A percentile compares a stretch with the other conserved stretches of the same genome.
Evolutionary conservation across 768 basidiomycete species (phyloP).

Genomic region (Termitomyces sp.): DNA sequence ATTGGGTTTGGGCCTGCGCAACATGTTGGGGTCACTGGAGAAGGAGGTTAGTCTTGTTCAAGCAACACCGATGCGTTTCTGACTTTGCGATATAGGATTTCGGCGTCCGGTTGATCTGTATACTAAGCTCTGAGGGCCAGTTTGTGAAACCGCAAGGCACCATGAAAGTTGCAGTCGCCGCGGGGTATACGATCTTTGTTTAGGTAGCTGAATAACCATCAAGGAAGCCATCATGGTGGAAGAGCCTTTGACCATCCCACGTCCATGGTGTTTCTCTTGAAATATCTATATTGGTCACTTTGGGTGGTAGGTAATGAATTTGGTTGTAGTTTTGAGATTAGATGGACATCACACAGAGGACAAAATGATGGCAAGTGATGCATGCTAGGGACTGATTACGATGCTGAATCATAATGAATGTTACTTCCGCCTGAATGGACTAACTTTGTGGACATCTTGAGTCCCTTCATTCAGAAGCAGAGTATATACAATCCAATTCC

Average conservation of each 20-base stretch:
- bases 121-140: constrained; percentile 26
- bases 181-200: neutral
- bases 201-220: neutral
- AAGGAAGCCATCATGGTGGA: too few relatives aligned
- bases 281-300: neutral
- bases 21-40: constrained; percentile 49
- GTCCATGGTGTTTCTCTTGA: neutral
- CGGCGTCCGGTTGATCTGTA: constrained; percentile 61
- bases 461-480: neutral
- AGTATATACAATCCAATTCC: neutral
- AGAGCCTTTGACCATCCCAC: neutral
- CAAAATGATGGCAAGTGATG: neutral
- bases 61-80: neutral
- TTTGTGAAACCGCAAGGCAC: neutral
- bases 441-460: neutral
- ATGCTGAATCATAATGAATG: neutral
- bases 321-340: neutral
- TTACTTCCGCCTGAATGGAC: neutral
- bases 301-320: neutral
- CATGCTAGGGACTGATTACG: neutral
- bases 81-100: constrained; percentile 40
- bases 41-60: constrained; percentile 46
- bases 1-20: constrained; percentile 56
- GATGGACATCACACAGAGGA: neutral
- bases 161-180: neutral